Conservation (phyloP, 768 basidiomycete genomes). For the Pisolithus albus region DNA sequence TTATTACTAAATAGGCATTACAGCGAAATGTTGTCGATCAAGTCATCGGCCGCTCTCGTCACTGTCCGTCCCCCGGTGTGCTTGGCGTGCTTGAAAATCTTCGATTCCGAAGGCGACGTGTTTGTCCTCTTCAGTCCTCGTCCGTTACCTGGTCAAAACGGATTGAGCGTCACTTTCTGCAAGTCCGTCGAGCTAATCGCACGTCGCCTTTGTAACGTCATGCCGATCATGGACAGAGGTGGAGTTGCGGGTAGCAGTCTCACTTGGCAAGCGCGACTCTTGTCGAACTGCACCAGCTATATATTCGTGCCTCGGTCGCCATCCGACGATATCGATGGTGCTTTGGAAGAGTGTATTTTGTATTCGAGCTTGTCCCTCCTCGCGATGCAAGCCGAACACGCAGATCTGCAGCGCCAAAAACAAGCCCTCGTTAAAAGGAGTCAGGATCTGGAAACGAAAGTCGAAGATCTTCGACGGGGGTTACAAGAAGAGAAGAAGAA, state of each 20-base stretch:
- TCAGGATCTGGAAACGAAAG: slow-evolving; percentile 22
- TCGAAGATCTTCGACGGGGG: slow-evolving; percentile 7
- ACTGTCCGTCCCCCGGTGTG: slow-evolving; percentile 60
- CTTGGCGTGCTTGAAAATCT: slow-evolving; percentile 39
- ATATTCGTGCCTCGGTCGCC: slow-evolving; percentile 37
- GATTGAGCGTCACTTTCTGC: slow-evolving; percentile 49
- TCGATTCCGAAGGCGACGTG: slow-evolving; percentile 21
- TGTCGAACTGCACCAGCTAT: slow-evolving; percentile 49
- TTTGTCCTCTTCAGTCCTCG: slow-evolving; percentile 59
- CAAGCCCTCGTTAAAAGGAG: slow-evolving; percentile 14
- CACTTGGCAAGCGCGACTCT: slow-evolving; percentile 50
- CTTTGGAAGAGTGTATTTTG: slow-evolving; percentile 31
- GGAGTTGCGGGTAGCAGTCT: slow-evolving; percentile 29
- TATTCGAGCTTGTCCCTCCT: slow-evolving; percentile 47
- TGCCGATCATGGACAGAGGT: slow-evolving; percentile 34
- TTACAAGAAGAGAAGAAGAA: slow-evolving; percentile 1
- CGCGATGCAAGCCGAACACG: slow-evolving; percentile 33
- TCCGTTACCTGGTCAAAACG: slow-evolving; percentile 40
- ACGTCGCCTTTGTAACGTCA: slow-evolving; percentile 35
- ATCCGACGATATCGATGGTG: slow-evolving; percentile 7
- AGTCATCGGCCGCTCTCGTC: slow-evolving; percentile 30
- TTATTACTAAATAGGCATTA: neutral
- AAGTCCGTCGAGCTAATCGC: slow-evolving; percentile 37
- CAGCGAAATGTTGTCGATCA: slow-evolving; percentile 17
- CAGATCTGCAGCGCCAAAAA: slow-evolving; percentile 32